A percentile compares a stretch with the other conserved stretches of the same genome.
phyloP scores from a whole-genome alignment of 805 yeast genomes.

The Ogataea ramenticola region DNA sequence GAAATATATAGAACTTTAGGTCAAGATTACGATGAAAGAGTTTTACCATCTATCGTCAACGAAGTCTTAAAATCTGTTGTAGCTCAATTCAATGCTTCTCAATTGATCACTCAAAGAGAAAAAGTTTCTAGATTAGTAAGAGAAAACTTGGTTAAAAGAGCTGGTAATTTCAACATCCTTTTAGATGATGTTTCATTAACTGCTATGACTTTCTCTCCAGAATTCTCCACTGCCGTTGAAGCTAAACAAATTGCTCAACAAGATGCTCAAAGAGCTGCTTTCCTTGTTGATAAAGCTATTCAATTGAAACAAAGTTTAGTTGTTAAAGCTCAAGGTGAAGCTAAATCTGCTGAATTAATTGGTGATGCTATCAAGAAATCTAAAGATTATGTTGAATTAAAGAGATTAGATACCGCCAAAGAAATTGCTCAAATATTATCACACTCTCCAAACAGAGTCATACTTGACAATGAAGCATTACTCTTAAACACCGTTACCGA shows the following conservation, averaged over 20 bases:
- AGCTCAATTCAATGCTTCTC: slow-evolving; percentile 98
- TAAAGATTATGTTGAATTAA: slow-evolving; percentile 91
- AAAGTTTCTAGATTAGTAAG: slow-evolving; percentile 86
- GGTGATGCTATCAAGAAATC: slow-evolving; percentile 99
- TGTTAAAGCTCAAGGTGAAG: slow-evolving; percentile 97
- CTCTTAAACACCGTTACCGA: slow-evolving; percentile 84
- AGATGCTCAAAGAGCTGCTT: slow-evolving; percentile 98
- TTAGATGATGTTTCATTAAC: slow-evolving; percentile 96
- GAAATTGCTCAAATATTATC: slow-evolving; percentile 87
- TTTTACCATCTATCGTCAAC: slow-evolving; percentile 94
- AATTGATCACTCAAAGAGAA: slow-evolving; percentile 97
- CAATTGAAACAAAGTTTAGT: slow-evolving; percentile 97
- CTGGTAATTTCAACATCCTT: slow-evolving; percentile 76
- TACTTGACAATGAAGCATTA: slow-evolving; percentile 87
- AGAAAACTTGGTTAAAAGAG: slow-evolving; percentile 87
- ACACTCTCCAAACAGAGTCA: slow-evolving; percentile 82
- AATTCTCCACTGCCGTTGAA: slow-evolving; percentile 95
- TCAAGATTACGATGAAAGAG: slow-evolving; percentile 92
- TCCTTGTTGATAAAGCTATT: slow-evolving; percentile 91
- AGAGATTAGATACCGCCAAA: slow-evolving; percentile 93
- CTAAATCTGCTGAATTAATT: slow-evolving; percentile 93
- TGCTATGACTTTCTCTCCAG: slow-evolving; percentile 95
- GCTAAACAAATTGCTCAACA: slow-evolving; percentile 99
- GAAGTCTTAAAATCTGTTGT: slow-evolving; percentile 95
- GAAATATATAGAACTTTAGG: slow-evolving; percentile 88